These are phyloP conservation scores for Tricholoma sp. DNA, from an alignment of 768 basidiomycete species.

Conservation along the genomic window DNA sequence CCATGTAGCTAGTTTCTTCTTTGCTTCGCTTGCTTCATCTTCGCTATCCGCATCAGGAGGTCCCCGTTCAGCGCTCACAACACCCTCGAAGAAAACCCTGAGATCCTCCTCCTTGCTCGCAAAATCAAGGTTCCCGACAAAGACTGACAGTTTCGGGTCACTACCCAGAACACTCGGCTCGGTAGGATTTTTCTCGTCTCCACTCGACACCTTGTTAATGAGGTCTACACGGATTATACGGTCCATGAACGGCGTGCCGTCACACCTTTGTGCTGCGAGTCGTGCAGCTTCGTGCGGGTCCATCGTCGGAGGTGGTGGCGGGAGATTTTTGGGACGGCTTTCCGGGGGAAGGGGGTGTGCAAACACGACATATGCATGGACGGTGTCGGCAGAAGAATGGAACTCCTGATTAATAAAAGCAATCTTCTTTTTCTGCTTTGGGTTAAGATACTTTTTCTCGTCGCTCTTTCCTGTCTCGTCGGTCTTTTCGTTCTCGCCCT, in stretches of 20 bases:
- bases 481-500: constrained; percentile 33
- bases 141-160: constrained; percentile 80
- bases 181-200: constrained; percentile 10
- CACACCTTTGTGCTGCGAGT: constrained; percentile 50
- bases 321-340: constrained; percentile 43
- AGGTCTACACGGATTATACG: constrained; percentile 77
- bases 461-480: constrained; percentile 36
- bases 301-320: constrained; percentile 43
- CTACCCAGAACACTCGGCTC: constrained; percentile 24
- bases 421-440: constrained; percentile 86
- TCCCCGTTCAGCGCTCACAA: constrained; percentile 69
- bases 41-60: constrained; percentile 25
- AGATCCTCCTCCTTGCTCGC: constrained; percentile 88
- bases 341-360: constrained; percentile 52
- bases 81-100: constrained; percentile 77
- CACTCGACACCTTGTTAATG: constrained; percentile 30
- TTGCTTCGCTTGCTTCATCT: constrained; percentile 21
- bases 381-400: constrained; percentile 67
- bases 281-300: constrained; percentile 70
- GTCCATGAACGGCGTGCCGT: constrained; percentile 72
- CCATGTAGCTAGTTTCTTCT: constrained; percentile 47
- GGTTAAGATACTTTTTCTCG: constrained; percentile 66
- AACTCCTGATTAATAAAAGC: constrained; percentile 93
- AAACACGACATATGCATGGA: constrained; percentile 91
- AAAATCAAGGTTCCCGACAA: constrained; percentile 93